These are phyloP conservation scores for Clonostachys rhizophaga DNA, from an alignment of 2,329 filamentous ascomycete species.

Conservation along the genomic window DNA sequence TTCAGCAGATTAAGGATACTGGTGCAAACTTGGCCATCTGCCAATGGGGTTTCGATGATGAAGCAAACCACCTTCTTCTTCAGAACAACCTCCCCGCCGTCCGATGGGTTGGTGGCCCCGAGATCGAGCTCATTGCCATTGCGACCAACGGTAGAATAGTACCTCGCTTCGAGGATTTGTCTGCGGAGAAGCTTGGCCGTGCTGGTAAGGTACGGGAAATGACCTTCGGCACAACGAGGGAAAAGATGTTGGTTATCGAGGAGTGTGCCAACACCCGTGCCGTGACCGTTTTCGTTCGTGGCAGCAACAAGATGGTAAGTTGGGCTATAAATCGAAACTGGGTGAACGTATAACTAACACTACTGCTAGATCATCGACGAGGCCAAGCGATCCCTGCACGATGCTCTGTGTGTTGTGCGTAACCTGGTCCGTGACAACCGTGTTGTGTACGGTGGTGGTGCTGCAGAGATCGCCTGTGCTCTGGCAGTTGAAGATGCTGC, in stretches of 20 bases:
- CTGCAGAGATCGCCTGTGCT: slow-evolving; percentile 95
- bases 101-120: slow-evolving; percentile 94
- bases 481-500: slow-evolving; percentile 94
- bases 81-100: slow-evolving; percentile 96
- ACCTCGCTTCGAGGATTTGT: slow-evolving; percentile 93
- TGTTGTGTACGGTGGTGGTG: slow-evolving; percentile 94
- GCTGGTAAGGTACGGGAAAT: slow-evolving; percentile 92
- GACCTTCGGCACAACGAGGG: slow-evolving; percentile 93
- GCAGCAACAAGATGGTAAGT: slow-evolving; percentile 97
- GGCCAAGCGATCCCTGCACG: slow-evolving; percentile 94
- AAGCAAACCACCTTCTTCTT: slow-evolving; percentile 94
- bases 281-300: slow-evolving; percentile 92
- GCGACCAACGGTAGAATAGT: slow-evolving; percentile 98
- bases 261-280: slow-evolving; percentile 97
- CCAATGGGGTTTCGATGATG: slow-evolving; percentile 99
- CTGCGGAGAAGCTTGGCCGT: slow-evolving; percentile 80
- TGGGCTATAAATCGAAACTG: not conserved
- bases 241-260: slow-evolving; percentile 99
- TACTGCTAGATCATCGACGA: slow-evolving; percentile 85
- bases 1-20: slow-evolving; percentile 94
- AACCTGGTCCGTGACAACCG: slow-evolving; percentile 96
- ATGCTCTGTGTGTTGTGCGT: slow-evolving; percentile 94
- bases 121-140: slow-evolving; percentile 98
- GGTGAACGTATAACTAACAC: slow-evolving; percentile 8
- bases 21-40: slow-evolving; percentile 97